Evolutionary conservation across 2,329 filamentous ascomycete genomes (phyloP).

Genomic region (Penicillium sp.): DNA sequence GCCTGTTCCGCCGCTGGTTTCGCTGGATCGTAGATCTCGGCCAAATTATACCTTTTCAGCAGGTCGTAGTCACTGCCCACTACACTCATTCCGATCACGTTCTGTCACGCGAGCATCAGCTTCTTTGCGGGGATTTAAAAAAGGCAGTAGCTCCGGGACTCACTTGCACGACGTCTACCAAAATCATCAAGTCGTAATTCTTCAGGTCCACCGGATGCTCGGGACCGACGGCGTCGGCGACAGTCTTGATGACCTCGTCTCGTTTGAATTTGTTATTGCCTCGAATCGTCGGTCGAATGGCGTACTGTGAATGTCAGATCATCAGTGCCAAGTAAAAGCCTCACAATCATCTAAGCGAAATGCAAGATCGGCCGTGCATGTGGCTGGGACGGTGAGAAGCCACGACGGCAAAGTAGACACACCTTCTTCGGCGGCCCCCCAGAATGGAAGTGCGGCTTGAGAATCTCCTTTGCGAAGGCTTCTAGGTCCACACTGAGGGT

Average conservation of each 20-base stretch:
- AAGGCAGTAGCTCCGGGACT: slow-evolving; percentile 18
- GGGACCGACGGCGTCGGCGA: slow-evolving; percentile 58
- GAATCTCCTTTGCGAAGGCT: slow-evolving; percentile 55
- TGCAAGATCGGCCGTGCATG: background rate
- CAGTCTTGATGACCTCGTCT: slow-evolving; percentile 58
- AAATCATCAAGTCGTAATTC: slow-evolving; percentile 59
- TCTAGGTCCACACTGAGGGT: slow-evolving; percentile 58
- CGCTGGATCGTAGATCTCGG: slow-evolving; percentile 58
- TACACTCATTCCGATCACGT: slow-evolving; percentile 63
- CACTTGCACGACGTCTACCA: slow-evolving; percentile 63
- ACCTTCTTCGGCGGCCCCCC: slow-evolving; percentile 54
- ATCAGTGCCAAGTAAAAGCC: background rate
- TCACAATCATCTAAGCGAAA: slow-evolving; percentile 1
- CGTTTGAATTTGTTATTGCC: slow-evolving; percentile 59
- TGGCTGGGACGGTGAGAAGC: slow-evolving; percentile 1
- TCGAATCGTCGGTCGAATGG: slow-evolving; percentile 60
- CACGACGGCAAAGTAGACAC: slow-evolving; percentile 19
- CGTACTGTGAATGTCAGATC: slow-evolving; percentile 49
- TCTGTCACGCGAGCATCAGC: slow-evolving; percentile 44
- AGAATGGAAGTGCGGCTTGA: slow-evolving; percentile 59
- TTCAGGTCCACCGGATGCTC: slow-evolving; percentile 61
- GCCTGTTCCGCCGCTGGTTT: slow-evolving; percentile 1
- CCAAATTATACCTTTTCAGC: slow-evolving; percentile 62
- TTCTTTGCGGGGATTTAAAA: background rate
- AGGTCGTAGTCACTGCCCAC: slow-evolving; percentile 59